Percentiles rank a stretch among this genome's conserved stretches.
phyloP scores from a whole-genome alignment of 257 asterid genomes.

The Plectranthus barbatus region DNA sequence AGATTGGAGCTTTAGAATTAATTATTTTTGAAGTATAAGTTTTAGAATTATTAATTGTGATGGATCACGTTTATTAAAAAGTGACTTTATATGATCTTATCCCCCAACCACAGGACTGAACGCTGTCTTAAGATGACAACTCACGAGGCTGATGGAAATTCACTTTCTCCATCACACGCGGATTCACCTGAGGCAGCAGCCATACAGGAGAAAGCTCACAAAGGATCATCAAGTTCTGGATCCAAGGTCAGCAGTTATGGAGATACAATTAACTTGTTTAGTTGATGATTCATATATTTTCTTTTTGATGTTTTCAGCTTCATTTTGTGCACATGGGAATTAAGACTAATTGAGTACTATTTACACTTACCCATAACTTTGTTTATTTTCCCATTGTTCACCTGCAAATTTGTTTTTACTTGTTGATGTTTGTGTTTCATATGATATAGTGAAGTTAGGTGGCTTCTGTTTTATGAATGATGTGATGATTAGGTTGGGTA shows the following conservation, averaged over 20 bases:
- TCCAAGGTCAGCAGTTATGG: constrained; percentile 29
- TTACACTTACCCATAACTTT: too few relatives aligned
- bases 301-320: too few relatives aligned
- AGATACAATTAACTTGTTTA: background rate
- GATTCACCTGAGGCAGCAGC: constrained; percentile 31
- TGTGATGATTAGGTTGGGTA: too few relatives aligned
- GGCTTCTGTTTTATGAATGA: too few relatives aligned
- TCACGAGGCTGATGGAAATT: constrained; percentile 31
- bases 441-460: too few relatives aligned
- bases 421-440: too few relatives aligned
- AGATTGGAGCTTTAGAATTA: too few relatives aligned
- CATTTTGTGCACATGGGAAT: too few relatives aligned
- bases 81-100: background rate
- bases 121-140: constrained; percentile 21
- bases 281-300: background rate
- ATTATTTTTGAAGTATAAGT: background rate
- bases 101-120: background rate
- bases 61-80: background rate
- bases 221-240: constrained; percentile 21
- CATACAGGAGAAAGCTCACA: constrained; percentile 23
- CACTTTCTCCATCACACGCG: constrained; percentile 22
- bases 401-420: too few relatives aligned
- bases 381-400: too few relatives aligned
- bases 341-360: too few relatives aligned
- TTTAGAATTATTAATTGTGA: background rate